A percentile compares a stretch with the other conserved stretches of the same genome.
Evolutionary conservation across 2,329 filamentous ascomycete genomes (phyloP).

Genomic region (Arachnomyces sp.): DNA sequence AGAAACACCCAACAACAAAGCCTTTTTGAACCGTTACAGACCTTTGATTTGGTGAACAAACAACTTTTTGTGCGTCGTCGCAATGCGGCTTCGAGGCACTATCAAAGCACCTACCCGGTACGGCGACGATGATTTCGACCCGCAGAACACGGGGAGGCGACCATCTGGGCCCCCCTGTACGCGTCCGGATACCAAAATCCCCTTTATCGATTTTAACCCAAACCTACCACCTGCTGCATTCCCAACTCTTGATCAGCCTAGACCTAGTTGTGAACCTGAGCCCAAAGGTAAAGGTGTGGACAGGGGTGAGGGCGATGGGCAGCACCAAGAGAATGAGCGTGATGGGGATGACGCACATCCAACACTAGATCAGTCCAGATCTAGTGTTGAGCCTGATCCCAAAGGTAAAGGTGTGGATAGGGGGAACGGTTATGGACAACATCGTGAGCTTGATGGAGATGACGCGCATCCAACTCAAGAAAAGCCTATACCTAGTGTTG

Average conservation of each 20-base stretch:
- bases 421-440: not conserved
- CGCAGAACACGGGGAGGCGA: not conserved
- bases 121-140: conserved; percentile 18
- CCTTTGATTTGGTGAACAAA: not conserved
- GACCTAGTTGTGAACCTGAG: not conserved
- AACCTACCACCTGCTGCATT: conserved; percentile 34
- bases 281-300: not conserved
- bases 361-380: conserved; percentile 21
- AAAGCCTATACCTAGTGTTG: conserved; percentile 7
- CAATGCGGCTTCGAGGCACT: conserved; percentile 26
- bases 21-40: not conserved
- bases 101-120: conserved; percentile 24
- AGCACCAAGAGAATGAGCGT: not conserved
- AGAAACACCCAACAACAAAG: conserved; percentile 1
- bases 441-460: not conserved
- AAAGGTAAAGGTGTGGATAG: not conserved
- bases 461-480: conserved; percentile 20
- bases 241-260: conserved; percentile 26
- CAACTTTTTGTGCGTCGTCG: not conserved
- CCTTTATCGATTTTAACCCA: conserved; percentile 29
- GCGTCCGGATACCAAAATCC: conserved; percentile 10
- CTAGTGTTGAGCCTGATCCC: not conserved
- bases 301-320: not conserved
- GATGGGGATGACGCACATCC: not conserved
- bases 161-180: conserved; percentile 8